A percentile compares a stretch with the other conserved stretches of the same genome.
These are phyloP conservation scores for Epicoccum nigrum DNA, from an alignment of 2,329 filamentous ascomycete genomes.

Conservation along the genomic window DNA sequence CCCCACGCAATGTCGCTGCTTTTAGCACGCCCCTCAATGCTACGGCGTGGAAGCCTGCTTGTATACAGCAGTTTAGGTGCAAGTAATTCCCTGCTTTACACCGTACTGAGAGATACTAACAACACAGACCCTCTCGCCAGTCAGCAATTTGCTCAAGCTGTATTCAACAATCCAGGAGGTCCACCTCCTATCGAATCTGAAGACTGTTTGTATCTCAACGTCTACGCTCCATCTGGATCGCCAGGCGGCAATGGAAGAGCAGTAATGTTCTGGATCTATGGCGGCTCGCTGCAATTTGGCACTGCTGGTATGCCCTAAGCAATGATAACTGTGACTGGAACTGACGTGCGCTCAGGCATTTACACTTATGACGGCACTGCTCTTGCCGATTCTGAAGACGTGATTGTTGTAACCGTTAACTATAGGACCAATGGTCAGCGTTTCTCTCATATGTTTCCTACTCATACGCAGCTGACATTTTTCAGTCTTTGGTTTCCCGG, in stretches of 20 bases:
- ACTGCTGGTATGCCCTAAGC: constrained; percentile 17
- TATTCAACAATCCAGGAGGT: constrained; percentile 31
- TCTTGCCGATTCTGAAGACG: constrained; percentile 39
- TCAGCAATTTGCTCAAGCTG: constrained; percentile 16
- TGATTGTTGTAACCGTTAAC: constrained; percentile 36
- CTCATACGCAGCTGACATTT: not conserved
- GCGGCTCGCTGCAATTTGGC: constrained; percentile 36
- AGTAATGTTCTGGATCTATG: constrained; percentile 42
- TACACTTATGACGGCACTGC: constrained; percentile 32
- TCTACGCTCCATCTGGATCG: constrained; percentile 39
- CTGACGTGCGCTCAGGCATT: constrained; percentile 10
- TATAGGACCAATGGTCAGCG: constrained; percentile 39
- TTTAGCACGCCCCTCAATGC: constrained; percentile 26
- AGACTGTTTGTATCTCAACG: constrained; percentile 51
- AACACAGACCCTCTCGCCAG: constrained; percentile 24
- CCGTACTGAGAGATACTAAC: too few relatives aligned
- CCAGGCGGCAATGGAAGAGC: constrained; percentile 24
- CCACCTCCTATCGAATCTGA: constrained; percentile 39
- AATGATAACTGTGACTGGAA: not conserved
- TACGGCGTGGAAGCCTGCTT: constrained; percentile 27
- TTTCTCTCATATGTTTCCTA: rapidly evolving
- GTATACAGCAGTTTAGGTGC: constrained; percentile 37
- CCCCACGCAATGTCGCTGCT: constrained; percentile 20
- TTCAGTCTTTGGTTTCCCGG: constrained; percentile 39
- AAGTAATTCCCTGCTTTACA: not conserved